Conservation (phyloP, 192 early-diverging fungal genomes). For the Gryganskiella cystojenkinii region DNA sequence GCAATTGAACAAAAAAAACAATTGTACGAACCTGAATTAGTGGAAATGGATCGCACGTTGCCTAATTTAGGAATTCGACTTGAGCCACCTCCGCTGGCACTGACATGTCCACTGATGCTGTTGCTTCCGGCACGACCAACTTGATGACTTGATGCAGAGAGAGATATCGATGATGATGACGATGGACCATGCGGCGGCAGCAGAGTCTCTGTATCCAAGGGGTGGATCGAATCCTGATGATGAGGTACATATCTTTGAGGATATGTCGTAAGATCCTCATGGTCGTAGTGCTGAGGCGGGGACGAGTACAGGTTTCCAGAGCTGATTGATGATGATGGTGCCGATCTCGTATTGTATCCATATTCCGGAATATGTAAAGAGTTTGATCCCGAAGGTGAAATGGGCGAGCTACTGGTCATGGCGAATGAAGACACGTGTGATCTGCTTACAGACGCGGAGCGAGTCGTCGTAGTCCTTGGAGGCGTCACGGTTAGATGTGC, state of each 20-base stretch:
- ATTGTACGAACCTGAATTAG: constrained; percentile 2
- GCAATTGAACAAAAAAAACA: too few species aligned
- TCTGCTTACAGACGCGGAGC: background rate
- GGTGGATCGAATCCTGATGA: constrained; percentile 24
- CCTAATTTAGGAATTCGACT: constrained; percentile 11
- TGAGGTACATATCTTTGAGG: background rate
- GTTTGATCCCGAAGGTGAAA: background rate
- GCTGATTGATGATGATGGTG: background rate
- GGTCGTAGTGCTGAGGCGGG: background rate
- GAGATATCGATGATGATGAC: background rate
- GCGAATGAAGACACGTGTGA: background rate
- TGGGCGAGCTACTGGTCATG: background rate
- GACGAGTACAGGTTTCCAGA: background rate
- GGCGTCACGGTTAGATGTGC: too few species aligned
- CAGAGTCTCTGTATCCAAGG: constrained; percentile 13
- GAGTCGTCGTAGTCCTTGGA: background rate
- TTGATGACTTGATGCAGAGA: background rate
- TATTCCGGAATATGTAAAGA: background rate
- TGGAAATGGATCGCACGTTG: background rate
- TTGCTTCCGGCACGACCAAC: background rate
- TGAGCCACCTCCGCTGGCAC: too few species aligned
- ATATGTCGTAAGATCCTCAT: background rate
- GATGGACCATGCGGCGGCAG: background rate
- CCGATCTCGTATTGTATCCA: background rate
- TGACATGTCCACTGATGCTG: background rate